Conservation (phyloP, 306 rosid species). For the Hylodesmum podocarpum region DNA sequence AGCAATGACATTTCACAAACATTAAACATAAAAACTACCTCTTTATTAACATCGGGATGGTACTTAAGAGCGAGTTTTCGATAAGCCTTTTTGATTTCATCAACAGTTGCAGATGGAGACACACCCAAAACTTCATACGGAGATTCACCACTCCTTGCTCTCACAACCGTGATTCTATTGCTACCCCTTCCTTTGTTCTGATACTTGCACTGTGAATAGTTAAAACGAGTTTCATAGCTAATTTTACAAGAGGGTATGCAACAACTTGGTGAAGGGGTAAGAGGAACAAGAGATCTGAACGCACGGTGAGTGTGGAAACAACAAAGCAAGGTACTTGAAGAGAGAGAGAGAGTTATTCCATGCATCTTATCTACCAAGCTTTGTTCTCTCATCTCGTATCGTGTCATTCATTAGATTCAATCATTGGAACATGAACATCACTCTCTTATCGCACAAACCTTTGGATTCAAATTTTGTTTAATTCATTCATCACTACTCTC, state of each 20-base stretch:
- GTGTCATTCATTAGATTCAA: not conserved
- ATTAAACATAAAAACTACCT: slow-evolving; percentile 47
- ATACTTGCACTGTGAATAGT: slow-evolving; percentile 6
- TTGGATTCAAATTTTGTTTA: not conserved
- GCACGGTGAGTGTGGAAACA: slow-evolving; percentile 2
- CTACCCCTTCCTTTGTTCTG: slow-evolving; percentile 18
- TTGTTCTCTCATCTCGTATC: slow-evolving; percentile 29
- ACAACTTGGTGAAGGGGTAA: slow-evolving; percentile 1
- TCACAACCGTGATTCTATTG: slow-evolving; percentile 12
- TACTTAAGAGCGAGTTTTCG: slow-evolving; percentile 93
- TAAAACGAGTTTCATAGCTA: slow-evolving; percentile 7
- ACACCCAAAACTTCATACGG: slow-evolving; percentile 85
- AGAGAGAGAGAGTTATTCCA: slow-evolving; percentile 42
- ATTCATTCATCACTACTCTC: no score
- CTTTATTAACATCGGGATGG: slow-evolving; percentile 96
- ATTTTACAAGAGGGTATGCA: slow-evolving; percentile 36
- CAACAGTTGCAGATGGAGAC: slow-evolving; percentile 66
- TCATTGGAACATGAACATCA: not conserved
- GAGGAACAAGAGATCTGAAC: slow-evolving; percentile 38
- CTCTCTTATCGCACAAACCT: not conserved
- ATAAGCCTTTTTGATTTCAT: slow-evolving; percentile 84
- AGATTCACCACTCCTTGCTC: slow-evolving; percentile 65
- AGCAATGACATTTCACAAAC: not conserved
- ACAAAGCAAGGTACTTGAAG: slow-evolving; percentile 22
- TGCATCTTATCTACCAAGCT: slow-evolving; percentile 30